Percentiles rank a stretch among this genome's conserved stretches.
Conservation (phyloP, 2,329 filamentous ascomycete genomes). For the Dactylella cylindrospora region DNA sequence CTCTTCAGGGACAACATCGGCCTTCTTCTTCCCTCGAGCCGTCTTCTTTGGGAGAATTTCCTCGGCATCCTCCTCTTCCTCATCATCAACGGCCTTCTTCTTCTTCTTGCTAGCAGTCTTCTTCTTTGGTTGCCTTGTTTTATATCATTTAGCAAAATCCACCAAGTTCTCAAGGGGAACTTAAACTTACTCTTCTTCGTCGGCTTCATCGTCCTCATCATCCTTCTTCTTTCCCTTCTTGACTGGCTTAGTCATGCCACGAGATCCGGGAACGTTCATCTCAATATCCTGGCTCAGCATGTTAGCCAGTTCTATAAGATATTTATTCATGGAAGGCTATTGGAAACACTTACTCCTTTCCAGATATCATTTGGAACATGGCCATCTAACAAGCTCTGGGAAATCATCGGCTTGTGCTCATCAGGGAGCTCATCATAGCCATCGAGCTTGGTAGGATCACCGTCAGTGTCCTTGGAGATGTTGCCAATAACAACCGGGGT, state of each 20-base stretch:
- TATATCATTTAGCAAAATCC: not conserved
- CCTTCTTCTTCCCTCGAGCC: constrained; percentile 10
- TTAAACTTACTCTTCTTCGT: constrained; percentile 38
- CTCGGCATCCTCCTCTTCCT: constrained; percentile 12
- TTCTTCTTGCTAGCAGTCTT: constrained; percentile 25
- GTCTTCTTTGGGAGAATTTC: not conserved
- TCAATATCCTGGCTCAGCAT: not conserved
- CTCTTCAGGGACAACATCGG: not conserved
- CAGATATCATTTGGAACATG: constrained; percentile 38
- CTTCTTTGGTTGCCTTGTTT: constrained; percentile 24
- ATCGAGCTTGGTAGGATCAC: constrained; percentile 24
- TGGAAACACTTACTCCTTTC: constrained; percentile 30
- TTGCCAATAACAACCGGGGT: constrained; percentile 34
- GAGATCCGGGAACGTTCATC: constrained; percentile 23
- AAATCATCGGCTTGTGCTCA: constrained; percentile 21
- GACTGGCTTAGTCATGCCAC: not conserved
- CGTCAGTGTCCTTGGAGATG: constrained; percentile 23
- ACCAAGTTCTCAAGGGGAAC: not conserved
- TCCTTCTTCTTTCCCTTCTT: constrained; percentile 25
- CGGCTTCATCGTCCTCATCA: constrained; percentile 8
- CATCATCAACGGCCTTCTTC: constrained; percentile 5
- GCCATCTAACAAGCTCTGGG: constrained; percentile 21
- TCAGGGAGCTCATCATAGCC: constrained; percentile 37
- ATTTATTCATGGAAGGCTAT: not conserved
- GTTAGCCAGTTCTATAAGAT: not conserved